Evolutionary conservation across 208 protist genomes (phyloP), one percentile per base, ranked within the genome.

Genomic region (Borovskyia barvae): DNA sequence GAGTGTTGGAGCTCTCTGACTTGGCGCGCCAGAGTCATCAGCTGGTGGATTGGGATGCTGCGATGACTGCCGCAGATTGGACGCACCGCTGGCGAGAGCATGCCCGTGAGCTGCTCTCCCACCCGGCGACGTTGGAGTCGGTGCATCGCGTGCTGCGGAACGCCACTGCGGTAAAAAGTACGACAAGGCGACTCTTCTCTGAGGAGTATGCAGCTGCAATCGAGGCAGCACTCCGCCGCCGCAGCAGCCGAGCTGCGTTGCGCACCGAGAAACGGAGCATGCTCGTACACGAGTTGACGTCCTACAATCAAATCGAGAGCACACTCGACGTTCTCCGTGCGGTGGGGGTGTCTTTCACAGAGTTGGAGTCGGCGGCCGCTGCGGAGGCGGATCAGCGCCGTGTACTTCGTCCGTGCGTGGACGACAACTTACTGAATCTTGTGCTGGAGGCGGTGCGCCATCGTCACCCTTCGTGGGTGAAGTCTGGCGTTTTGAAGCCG

Each of bases 391-490:
- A 49, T n/a, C 46, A 72, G 9, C 55, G 40, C 9, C 41, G 40
- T 22, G 66, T 71, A 22, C 56, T 43, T 6, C 59, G 85, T 5
- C 68, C 56, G 11, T 12, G 46, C 41, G 65, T 90, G 12, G 75
- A 80, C 47, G 36, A 47, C 14, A 42, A 33, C 0, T 51, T 87
- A 35, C 35, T 91, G 5, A 42, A 72, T 46, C 37, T 54, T 9
- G 30, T 81, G 45, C 60, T 92, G 17, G 61, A 67, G 1, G 70
- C 80, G 8, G 66, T 94, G 20, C 52, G 61, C 17, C 58, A 49
- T 39, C 82, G 85, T 0, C 88, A 94, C 51, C 80, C 88, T n/a
- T 78, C 75, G 30, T 94, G 87, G 87, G 40, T 74, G 14, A 65
- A 75, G 43, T 75, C 77, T 3, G 84, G 85, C 37, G 84, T 94